A percentile compares a stretch with the other conserved stretches of the same genome.
phyloP scores from a whole-genome alignment of 768 basidiomycete species.

The Amanita exitialis region DNA sequence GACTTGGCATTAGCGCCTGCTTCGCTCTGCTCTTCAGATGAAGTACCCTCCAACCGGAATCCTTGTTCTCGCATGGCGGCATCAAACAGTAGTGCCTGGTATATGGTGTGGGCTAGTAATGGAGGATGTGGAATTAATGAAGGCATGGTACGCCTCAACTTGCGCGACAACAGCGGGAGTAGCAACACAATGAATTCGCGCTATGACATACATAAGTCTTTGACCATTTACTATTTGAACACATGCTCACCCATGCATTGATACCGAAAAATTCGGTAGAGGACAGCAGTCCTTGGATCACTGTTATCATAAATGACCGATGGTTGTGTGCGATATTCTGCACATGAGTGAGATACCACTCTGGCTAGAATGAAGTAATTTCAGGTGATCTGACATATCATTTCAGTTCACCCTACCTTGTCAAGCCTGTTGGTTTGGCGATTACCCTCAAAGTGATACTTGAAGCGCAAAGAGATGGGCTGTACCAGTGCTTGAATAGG shows the following conservation, averaged over 20 bases:
- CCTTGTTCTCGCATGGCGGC: constrained; percentile 64
- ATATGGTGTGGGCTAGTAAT: constrained; percentile 89
- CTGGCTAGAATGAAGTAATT: constrained; percentile 47
- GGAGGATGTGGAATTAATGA: constrained; percentile 68
- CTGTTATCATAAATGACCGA: constrained; percentile 62
- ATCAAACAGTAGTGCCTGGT: constrained; percentile 87
- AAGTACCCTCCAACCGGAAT: constrained; percentile 51
- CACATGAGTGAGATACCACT: constrained; percentile 94
- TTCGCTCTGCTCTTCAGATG: constrained; percentile 15
- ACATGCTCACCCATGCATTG: constrained; percentile 61
- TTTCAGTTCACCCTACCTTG: constrained; percentile 44
- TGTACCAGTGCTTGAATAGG: constrained; percentile 77
- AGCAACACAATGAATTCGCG: constrained; percentile 77
- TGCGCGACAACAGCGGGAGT: constrained; percentile 65
- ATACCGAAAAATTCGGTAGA: constrained; percentile 52
- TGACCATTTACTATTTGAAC: not conserved
- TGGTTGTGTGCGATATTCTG: constrained; percentile 85
- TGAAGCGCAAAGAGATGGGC: constrained; percentile 81
- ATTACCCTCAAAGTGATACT: constrained; percentile 87
- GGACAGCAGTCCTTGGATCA: constrained; percentile 62
- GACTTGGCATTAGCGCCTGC: constrained; percentile 9
- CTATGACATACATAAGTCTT: constrained; percentile 26
- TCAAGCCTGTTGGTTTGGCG: constrained; percentile 86
- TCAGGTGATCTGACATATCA: not conserved
- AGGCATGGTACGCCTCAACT: constrained; percentile 68